Base-by-base conservation (phyloP, 2,329 filamentous ascomycete species). In the Pseudocercospora fuligena region DNA sequence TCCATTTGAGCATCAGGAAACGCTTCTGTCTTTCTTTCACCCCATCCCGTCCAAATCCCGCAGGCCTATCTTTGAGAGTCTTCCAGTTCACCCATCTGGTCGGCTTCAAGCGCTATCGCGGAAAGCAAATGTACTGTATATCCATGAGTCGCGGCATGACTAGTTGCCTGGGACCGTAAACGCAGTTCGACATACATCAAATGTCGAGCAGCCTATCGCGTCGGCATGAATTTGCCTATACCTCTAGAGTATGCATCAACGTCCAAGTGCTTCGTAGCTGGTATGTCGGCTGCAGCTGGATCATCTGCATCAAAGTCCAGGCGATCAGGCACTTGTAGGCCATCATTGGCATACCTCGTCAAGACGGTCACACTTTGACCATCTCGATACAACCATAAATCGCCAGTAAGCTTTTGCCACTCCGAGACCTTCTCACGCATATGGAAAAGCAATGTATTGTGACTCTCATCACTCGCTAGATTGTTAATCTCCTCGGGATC, bases 401-500 rank as follows among this genome's bases (percentile, higher is more conserved):
- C 78, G 23, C 72, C 69, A 1, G 78, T 80, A 54, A 74, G 63
- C 5, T 70, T 63, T 67, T 80, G 78, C 78, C 78, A 80, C 31
- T 72, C 65, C 36, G 80, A 77, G 31, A 81, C 53, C 56, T 72
- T 63, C 6, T 25, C 62, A 5, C 80, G 74, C 73, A 82, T 73
- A 23, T 75, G 70, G 6, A 72, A 43, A 31, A 84, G 67, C 1
- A 78, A 66, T 5, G 71, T 67, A 23, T 68, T 47, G 56, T 82
- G 73, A 29, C 74, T 71, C 0, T 73, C 53, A 19, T 82, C 75
- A 1, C 66, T 66, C 2, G 79, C 81, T 8, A 85, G 73, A 67
- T 85, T 84, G 2, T 76, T 65, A 2, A 85, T 75, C 71, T 86
- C 83, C 8, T 78, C 69, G 0, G 83, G 81, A 69, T 86, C 83